Evolutionary conservation across 2,329 filamentous ascomycete species (phyloP).

Genomic region (Endoconidiophora polonica): DNA sequence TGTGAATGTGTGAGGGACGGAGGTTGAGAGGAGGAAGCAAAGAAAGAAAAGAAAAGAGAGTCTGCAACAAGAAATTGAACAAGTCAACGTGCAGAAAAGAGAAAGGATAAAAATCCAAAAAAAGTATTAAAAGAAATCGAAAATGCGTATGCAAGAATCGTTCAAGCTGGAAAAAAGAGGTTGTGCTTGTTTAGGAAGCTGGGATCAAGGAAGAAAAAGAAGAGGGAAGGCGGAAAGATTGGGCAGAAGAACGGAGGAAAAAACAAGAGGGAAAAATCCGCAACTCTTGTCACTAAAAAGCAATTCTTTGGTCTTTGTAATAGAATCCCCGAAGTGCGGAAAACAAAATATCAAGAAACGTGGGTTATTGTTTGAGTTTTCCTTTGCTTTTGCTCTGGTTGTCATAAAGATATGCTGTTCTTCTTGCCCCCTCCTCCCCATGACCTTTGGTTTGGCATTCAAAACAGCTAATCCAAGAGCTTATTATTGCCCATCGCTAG

Average conservation of each 20-base stretch:
- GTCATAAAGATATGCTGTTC: too few relatives aligned
- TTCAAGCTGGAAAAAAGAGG: slow-evolving; percentile 2
- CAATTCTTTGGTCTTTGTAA: too few relatives aligned
- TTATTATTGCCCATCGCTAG: too few relatives aligned
- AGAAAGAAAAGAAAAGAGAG: slow-evolving; percentile 2
- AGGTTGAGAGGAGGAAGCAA: slow-evolving; percentile 5
- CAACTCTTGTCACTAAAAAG: too few relatives aligned
- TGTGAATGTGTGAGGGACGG: slow-evolving; percentile 9
- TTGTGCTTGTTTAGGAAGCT: slow-evolving; percentile 6
- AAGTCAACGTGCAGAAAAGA: slow-evolving; percentile 7
- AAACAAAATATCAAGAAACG: too few relatives aligned
- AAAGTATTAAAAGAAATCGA: neutral
- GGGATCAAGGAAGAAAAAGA: slow-evolving; percentile 1
- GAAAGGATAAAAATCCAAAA: neutral
- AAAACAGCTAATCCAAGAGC: too few relatives aligned
- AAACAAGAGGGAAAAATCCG: neutral
- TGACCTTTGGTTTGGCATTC: too few relatives aligned
- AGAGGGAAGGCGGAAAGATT: slow-evolving; percentile 3
- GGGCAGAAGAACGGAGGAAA: slow-evolving; percentile 3
- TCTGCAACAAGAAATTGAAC: slow-evolving; percentile 8
- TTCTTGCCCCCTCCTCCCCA: too few relatives aligned
- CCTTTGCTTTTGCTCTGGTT: too few relatives aligned
- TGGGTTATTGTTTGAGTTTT: too few relatives aligned
- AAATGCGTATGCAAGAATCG: neutral
- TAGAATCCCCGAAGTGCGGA: too few relatives aligned